These are phyloP conservation scores for Ophiosphaerella korrae DNA, from an alignment of 2,329 filamentous ascomycete species.

Conservation along the genomic window DNA sequence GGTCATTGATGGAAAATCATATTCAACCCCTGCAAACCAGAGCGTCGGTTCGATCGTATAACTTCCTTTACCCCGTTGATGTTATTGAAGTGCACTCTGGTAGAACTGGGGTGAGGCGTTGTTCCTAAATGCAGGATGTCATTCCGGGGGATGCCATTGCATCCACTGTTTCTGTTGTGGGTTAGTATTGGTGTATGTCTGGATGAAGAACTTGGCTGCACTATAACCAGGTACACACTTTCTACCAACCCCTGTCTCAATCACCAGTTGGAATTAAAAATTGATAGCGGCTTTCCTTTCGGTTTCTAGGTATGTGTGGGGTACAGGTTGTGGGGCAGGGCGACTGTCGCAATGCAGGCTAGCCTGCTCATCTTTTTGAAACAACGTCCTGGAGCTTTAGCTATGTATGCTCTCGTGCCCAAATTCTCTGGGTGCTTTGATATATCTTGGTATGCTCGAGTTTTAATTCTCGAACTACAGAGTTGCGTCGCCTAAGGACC, in stretches of 20 bases:
- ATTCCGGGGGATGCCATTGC: conserved; percentile 12
- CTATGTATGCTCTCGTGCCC: conserved; percentile 5
- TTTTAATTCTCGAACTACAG: too few relatives aligned
- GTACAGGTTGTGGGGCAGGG: conserved; percentile 29
- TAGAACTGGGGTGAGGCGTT: conserved; percentile 18
- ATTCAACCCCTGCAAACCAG: not conserved
- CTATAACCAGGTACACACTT: conserved; percentile 6
- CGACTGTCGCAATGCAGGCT: conserved; percentile 29
- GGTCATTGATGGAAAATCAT: conserved; percentile 28
- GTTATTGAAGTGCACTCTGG: conserved; percentile 19
- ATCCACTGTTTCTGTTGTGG: conserved; percentile 5
- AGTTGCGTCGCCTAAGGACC: too few relatives aligned
- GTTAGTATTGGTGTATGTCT: conserved; percentile 1
- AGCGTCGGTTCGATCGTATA: conserved; percentile 12
- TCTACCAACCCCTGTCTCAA: conserved; percentile 13
- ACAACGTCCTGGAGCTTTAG: conserved; percentile 30
- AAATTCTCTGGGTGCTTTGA: not conserved
- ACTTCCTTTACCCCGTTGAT: conserved; percentile 34
- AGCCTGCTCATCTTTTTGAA: conserved; percentile 29
- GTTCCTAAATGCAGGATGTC: conserved; percentile 9
- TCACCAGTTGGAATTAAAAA: conserved; percentile 20
- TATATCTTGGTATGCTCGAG: too few relatives aligned
- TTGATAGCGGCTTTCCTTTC: conserved; percentile 22
- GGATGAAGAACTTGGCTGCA: conserved; percentile 11
- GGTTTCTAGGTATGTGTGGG: conserved; percentile 28